Evolutionary conservation across 495 filamentous ascomycete genomes (phyloP).

Genomic region (Staphylotrichum longicolle): DNA sequence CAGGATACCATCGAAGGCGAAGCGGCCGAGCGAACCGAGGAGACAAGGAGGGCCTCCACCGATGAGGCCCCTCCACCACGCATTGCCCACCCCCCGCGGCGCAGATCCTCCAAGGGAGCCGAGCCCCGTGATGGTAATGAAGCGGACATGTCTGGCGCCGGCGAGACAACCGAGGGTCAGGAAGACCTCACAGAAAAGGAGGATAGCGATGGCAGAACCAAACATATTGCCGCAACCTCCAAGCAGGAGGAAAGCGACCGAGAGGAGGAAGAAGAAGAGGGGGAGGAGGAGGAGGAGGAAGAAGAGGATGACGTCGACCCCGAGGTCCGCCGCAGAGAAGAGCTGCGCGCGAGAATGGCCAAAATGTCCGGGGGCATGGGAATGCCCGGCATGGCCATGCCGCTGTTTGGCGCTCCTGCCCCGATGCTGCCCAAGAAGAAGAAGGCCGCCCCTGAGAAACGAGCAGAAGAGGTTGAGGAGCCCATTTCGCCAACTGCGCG

Average conservation of each 20-base stretch:
- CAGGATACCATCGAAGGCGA: slow-evolving; percentile 44
- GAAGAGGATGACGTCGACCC: slow-evolving; percentile 91
- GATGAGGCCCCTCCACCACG: slow-evolving; percentile 54
- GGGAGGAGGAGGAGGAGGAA: slow-evolving; percentile 67
- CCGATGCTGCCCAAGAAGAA: slow-evolving; percentile 60
- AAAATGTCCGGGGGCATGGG: slow-evolving; percentile 99
- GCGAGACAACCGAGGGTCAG: slow-evolving; percentile 76
- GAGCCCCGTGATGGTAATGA: slow-evolving; percentile 74
- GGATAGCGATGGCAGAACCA: slow-evolving; percentile 61
- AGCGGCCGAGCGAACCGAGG: slow-evolving; percentile 49
- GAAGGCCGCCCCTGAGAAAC: slow-evolving; percentile 50
- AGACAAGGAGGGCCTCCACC: slow-evolving; percentile 56
- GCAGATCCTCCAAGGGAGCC: slow-evolving; percentile 55
- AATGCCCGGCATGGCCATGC: slow-evolving; percentile 86
- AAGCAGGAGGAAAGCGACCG: slow-evolving; percentile 40
- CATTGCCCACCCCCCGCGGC: slow-evolving; percentile 42
- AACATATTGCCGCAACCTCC: slow-evolving; percentile 32
- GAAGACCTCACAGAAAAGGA: slow-evolving; percentile 74
- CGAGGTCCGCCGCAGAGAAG: slow-evolving; percentile 80
- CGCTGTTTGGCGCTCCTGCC: slow-evolving; percentile 65
- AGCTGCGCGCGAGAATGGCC: slow-evolving; percentile 90
- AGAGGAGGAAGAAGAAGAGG: slow-evolving; percentile 40
- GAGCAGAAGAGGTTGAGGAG: slow-evolving; percentile 49
- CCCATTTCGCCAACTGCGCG: slow-evolving; percentile 44
- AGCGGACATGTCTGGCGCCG: slow-evolving; percentile 83